Base-by-base conservation (phyloP, 2,329 filamentous ascomycete species). In the Hypoxylon sp. region DNA sequence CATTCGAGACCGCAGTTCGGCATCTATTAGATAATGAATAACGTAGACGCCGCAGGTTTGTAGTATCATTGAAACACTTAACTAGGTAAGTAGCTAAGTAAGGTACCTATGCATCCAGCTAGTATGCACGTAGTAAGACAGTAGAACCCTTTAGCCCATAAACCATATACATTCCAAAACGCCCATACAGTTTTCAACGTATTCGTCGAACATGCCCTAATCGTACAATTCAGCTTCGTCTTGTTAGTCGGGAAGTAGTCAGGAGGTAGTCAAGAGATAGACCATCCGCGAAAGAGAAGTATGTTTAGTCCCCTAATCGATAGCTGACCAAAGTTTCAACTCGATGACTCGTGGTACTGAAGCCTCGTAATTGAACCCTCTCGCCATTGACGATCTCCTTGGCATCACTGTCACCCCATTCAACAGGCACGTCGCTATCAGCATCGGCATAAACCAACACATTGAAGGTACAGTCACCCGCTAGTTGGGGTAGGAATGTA, bases 401-500 rank as follows among this genome's bases (percentile, higher is more conserved):
- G 60, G 95, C 94, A 80, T 98, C 96, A 74, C 94, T 97, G 82
- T 99, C 96, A 51, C 96, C 96, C 96, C 96, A 99, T 80, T 99
- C 96, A 65, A 99, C 91, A 3, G 96, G 96, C 13, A 99, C 96
- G 52, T 98, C 95, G 65, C 92, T 96, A 81, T 98, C 94, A 17
- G 94, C 94, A 79, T 99, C 95, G 58, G 96, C 96, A 79, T 99
- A 99, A 3, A 99, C 96, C 44, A 99, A 87, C 52, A 99, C 95
- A 78, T 99, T 99, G 86, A 99, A 99, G 10, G 96, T 98, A 85
- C 95, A 99, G 80, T 97, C 93, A 44, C 94, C 94, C 69, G 93
- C 90, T 5, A 99, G 88, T 83, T 98, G 94, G 0, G 96, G 96
- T 11, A 99, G 84, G 79, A 99, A 99, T 0, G 96, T 98, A 60